phyloP scores from a whole-genome alignment of 2,329 filamentous ascomycete genomes.

The Aspergillus aculeatinus region DNA sequence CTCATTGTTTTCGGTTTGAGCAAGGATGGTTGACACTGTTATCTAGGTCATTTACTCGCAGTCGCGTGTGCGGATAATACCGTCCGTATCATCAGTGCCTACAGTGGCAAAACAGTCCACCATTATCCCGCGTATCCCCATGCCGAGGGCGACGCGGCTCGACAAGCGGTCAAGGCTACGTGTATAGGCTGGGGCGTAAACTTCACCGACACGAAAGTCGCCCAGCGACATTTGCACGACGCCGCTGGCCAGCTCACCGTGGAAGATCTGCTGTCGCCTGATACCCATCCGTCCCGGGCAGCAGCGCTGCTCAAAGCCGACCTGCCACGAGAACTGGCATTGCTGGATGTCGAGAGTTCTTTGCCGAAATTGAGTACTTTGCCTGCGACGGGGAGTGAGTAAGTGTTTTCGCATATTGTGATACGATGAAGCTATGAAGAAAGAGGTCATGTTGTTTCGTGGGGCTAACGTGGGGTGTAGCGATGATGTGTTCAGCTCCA shows the following conservation, averaged over 20 bases:
- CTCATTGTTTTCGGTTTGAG: too few relatives aligned
- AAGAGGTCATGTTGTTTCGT: background rate
- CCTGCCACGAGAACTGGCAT: conserved; percentile 70
- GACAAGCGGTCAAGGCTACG: conserved; percentile 33
- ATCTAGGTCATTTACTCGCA: conserved; percentile 64
- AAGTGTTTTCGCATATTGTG: conserved; percentile 7
- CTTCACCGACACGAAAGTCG: conserved; percentile 51
- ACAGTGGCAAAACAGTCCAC: conserved; percentile 78
- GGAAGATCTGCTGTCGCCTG: conserved; percentile 44
- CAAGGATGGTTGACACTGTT: too few relatives aligned
- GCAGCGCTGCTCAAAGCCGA: conserved; percentile 48
- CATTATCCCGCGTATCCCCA: conserved; percentile 52
- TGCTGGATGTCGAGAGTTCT: conserved; percentile 72
- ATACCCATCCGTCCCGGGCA: conserved; percentile 38
- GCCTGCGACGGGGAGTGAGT: conserved; percentile 64
- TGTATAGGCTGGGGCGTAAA: conserved; percentile 57
- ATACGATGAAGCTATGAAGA: background rate
- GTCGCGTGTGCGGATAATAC: conserved; percentile 80
- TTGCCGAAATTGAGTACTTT: conserved; percentile 74
- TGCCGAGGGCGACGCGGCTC: conserved; percentile 16
- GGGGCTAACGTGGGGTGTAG: conserved; percentile 31
- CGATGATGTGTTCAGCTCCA: conserved; percentile 65
- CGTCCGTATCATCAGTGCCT: conserved; percentile 72
- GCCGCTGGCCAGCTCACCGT: conserved; percentile 36
- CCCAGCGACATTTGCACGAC: conserved; percentile 43